Conservation (phyloP, 192 early-diverging fungal genomes). For the Mortierella antarctica region DNA sequence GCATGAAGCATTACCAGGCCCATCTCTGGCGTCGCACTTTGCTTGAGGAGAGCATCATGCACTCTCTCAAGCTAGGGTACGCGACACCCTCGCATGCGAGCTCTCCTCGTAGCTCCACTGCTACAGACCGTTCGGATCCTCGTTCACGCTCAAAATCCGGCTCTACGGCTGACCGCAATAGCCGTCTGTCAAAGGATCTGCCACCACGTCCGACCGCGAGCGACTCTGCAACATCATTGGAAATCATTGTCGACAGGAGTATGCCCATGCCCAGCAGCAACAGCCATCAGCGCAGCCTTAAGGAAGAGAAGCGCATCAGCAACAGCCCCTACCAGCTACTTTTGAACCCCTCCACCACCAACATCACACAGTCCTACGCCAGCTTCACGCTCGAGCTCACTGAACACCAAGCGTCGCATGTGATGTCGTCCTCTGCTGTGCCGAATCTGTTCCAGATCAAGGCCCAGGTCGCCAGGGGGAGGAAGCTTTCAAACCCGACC, state of each 20-base stretch:
- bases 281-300: background rate
- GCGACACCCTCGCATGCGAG: background rate
- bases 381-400: slow-evolving; percentile 37
- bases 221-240: background rate
- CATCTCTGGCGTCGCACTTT: slow-evolving; percentile 45
- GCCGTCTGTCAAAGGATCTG: slow-evolving; percentile 13
- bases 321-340: slow-evolving; percentile 43
- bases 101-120: background rate
- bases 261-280: background rate
- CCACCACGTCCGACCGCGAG: slow-evolving; percentile 1
- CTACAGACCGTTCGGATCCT: background rate
- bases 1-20: slow-evolving; percentile 19
- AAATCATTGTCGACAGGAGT: slow-evolving; percentile 9
- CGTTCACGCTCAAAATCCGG: slow-evolving; percentile 29
- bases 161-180: slow-evolving; percentile 1
- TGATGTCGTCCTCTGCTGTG: slow-evolving; percentile 30
- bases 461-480: slow-evolving; percentile 1
- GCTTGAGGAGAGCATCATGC: slow-evolving; percentile 14
- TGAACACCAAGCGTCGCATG: slow-evolving; percentile 35
- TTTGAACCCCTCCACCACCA: slow-evolving; percentile 33
- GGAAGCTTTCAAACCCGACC: slow-evolving; percentile 10
- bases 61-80: slow-evolving; percentile 7
- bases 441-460: slow-evolving; percentile 37
- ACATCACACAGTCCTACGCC: slow-evolving; percentile 41
- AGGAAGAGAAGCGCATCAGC: slow-evolving; percentile 13